Evolutionary conservation across 2,329 filamentous ascomycete genomes (phyloP).

Genomic region (Phialophora verrucosa): DNA sequence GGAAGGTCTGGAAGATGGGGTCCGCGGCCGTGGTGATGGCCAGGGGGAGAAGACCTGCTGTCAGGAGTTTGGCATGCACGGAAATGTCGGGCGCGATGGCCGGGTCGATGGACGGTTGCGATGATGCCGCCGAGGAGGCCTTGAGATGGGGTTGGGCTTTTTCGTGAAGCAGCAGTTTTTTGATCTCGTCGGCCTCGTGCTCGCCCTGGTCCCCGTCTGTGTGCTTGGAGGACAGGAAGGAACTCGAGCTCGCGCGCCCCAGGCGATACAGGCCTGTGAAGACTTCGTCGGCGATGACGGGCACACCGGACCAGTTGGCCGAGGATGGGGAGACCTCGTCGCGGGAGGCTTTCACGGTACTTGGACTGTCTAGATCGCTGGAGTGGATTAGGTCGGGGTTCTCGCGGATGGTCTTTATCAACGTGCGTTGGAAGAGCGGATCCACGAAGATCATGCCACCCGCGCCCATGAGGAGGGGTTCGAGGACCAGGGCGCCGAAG

Average conservation of each 20-base stretch:
- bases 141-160: background rate
- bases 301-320: slow-evolving; percentile 71
- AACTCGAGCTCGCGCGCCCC: slow-evolving; percentile 71
- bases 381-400: slow-evolving; percentile 61
- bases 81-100: slow-evolving; percentile 72
- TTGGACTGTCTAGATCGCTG: background rate
- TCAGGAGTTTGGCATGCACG: slow-evolving; percentile 82
- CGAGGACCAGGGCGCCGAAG: slow-evolving; percentile 79
- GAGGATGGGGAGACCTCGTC: background rate
- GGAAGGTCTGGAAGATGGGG: slow-evolving; percentile 73
- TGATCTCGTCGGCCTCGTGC: background rate
- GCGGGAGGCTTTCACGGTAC: no score
- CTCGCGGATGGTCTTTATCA: slow-evolving; percentile 70
- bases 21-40: slow-evolving; percentile 77
- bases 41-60: slow-evolving; percentile 77
- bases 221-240: slow-evolving; percentile 60
- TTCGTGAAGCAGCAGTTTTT: no score
- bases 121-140: background rate
- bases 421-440: slow-evolving; percentile 76
- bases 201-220: background rate
- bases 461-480: slow-evolving; percentile 79
- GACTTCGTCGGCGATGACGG: slow-evolving; percentile 83
- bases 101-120: slow-evolving; percentile 12
- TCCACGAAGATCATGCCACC: slow-evolving; percentile 86
- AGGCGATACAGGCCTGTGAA: slow-evolving; percentile 86